Evolutionary conservation across 1,139 yeast genomes (phyloP), one percentile per base, ranked within the genome.

Genomic region (Debaryomycetaceae sp.): DNA sequence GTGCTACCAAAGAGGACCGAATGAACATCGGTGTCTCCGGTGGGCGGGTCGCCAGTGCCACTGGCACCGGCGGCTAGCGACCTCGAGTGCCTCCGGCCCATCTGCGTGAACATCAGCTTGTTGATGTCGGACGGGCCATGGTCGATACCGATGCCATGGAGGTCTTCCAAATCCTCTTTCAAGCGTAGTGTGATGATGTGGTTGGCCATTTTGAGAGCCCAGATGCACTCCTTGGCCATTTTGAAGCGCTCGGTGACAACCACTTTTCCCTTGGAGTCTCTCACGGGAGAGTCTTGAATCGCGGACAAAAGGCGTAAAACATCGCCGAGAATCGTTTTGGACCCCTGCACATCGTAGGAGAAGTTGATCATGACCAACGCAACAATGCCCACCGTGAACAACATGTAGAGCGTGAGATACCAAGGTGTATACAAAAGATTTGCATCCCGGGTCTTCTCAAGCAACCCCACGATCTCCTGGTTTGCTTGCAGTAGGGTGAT

Each of bases 201-300:
- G 52, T 79, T 80, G 42, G 81, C 65, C 68, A 76, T 78, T 49
- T 80, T 80, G 36, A 83, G 58, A 1, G 81, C 83, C 88, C 88
- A 83, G 27, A 80, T 58, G 55, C 85, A 80, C 56, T 83, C 87
- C 43, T 72, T 69, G 8, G 78, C 80, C 88, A 83, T 83, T 40
- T 70, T 73, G 55, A 76, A 78, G 43, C 82, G 59, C 42, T 72
- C 77, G 39, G 68, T 68, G 31, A 63, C 56, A 6, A 71, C 54
- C 9, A 75, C 56, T 44, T 62, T 62, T 17, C 75, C 75, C 31
- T 58, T 50, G 5, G 57, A 60, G 42, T 66, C 62, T 29, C 62
- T 53, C 2, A 72, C 70, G 4, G 72, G 64, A 5, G 73, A 62
- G 33, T 57, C 58, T 38, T 62, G 61, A 9, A 72, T 49, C 0